These are phyloP conservation scores for Magnolia sinica DNA, from an alignment of 164 flowering plant genomes.

Conservation along the genomic window DNA sequence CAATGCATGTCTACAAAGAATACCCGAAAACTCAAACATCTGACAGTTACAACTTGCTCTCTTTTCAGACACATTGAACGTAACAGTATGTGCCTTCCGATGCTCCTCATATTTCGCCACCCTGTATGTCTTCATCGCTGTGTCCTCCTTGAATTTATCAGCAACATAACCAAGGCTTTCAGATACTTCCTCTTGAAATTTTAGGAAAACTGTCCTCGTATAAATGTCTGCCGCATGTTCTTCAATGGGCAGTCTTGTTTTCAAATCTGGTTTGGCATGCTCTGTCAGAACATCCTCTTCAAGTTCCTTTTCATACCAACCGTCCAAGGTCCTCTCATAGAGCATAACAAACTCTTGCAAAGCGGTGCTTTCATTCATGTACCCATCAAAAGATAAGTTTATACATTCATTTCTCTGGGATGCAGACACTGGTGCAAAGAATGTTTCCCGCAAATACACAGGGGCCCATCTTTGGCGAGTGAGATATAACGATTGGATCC, in stretches of 20 bases:
- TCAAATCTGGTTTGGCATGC: conserved; percentile 55
- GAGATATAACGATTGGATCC: conserved; percentile 52
- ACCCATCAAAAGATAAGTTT: conserved; percentile 66
- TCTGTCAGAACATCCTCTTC: conserved; percentile 62
- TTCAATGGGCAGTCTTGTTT: conserved; percentile 87
- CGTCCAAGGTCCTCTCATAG: conserved; percentile 51
- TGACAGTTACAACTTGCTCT: conserved; percentile 75
- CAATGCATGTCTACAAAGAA: conserved; percentile 76
- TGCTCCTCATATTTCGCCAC: conserved; percentile 85
- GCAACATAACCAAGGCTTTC: conserved; percentile 80
- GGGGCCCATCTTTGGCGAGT: conserved; percentile 59
- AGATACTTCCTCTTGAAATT: conserved; percentile 80
- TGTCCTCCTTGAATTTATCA: conserved; percentile 60
- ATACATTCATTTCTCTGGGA: conserved; percentile 32
- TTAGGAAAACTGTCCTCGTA: conserved; percentile 58
- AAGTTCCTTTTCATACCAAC: conserved; percentile 49
- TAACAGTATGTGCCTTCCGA: conserved; percentile 55
- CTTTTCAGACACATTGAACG: conserved; percentile 55
- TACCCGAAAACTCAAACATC: conserved; percentile 86
- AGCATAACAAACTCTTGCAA: conserved; percentile 41
- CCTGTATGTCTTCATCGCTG: conserved; percentile 49
- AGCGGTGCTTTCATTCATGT: conserved; percentile 63
- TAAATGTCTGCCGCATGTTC: conserved; percentile 71
- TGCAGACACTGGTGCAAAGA: conserved; percentile 52
- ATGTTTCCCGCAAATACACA: conserved; percentile 53